Evolutionary conservation across 345 rosid genomes (phyloP), one percentile per base, ranked within the genome.

Genomic region (Hibiscus mutabilis): DNA sequence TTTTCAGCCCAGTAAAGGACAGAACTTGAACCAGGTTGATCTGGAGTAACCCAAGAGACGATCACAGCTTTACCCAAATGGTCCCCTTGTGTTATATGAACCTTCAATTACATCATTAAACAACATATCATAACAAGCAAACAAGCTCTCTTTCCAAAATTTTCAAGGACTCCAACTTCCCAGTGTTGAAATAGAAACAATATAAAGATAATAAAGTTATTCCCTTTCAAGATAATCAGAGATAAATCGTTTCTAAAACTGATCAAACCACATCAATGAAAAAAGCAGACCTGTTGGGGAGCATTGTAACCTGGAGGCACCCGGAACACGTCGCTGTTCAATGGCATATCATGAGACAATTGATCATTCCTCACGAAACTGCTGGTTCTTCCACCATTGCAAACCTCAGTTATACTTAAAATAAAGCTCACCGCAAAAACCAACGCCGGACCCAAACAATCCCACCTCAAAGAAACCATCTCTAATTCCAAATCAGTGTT

Each of bases 1-100:
- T 85, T 80, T 62, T 85, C 91, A 27, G 74, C 72, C 97, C 98
- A 89, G 70, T 88, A 93, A 47, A 72, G 52, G 73, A 91, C 90
- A 5, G 87, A 71, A 16, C 79, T 86, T 0, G 94, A 89, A 77
- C 98, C 90, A 0, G 91, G 86, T 58, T 86, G 88, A 68, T 84
- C 90, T 1, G 84, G 84, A 60, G 94, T 89, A 3, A 89, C 82
- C 97, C 98, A 93, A 9, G 97, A 89, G 57, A 93, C 79, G 53
- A 91, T 82, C 60, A 89, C 87, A 40, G 90, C 91, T 19, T 88
- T 86, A 11, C 93, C 97, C 75, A 72, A 85, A 74, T 86, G 79
- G 74, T 89, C 92, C 33, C 96, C 98, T 88, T 93, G 97, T 24
- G 97, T 86, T 68, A 89, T 76, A 75, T 91, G 97, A 66, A 93